These are phyloP conservation scores for Talaromyces sp. DNA, from an alignment of 2,329 filamentous ascomycete genomes.

Conservation along the genomic window DNA sequence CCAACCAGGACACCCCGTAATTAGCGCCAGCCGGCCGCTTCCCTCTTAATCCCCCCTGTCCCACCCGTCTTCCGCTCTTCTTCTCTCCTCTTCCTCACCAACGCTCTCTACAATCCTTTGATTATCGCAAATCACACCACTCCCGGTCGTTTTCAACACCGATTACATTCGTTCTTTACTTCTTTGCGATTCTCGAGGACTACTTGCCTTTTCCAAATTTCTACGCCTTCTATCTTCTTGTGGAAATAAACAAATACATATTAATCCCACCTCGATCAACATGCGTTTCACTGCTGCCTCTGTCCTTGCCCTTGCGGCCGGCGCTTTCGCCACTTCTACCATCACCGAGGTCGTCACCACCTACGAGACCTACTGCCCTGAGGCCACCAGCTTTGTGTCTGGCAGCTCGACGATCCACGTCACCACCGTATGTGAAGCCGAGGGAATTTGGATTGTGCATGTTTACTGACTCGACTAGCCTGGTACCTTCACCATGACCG, in stretches of 20 bases:
- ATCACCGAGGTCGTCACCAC: slow-evolving; percentile 54
- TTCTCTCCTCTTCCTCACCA: not conserved
- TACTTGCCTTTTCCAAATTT: not conserved
- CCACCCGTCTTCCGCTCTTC: slow-evolving; percentile 3
- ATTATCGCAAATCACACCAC: slow-evolving; percentile 2
- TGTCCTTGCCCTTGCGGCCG: slow-evolving; percentile 34
- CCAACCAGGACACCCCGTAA: not conserved
- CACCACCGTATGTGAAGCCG: slow-evolving; percentile 48
- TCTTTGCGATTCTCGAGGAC: not conserved
- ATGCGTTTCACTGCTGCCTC: slow-evolving; percentile 48
- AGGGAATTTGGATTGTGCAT: not conserved
- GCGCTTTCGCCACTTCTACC: slow-evolving; percentile 23
- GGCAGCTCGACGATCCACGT: slow-evolving; percentile 64
- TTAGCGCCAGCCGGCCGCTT: not conserved
- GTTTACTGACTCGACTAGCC: slow-evolving; percentile 36
- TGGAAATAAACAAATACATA: slow-evolving; percentile 1
- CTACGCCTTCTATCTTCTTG: not conserved
- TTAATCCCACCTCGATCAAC: slow-evolving; percentile 23
- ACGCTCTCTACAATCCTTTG: not conserved
- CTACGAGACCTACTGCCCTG: slow-evolving; percentile 69
- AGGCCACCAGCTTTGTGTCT: slow-evolving; percentile 59
- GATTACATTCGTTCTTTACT: slow-evolving; percentile 12
- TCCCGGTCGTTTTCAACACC: slow-evolving; percentile 11
- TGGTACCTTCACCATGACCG: slow-evolving; percentile 67
- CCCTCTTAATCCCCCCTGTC: not conserved